phyloP scores from a whole-genome alignment of 257 asterid species.

The Fraxinus cuspidata region DNA sequence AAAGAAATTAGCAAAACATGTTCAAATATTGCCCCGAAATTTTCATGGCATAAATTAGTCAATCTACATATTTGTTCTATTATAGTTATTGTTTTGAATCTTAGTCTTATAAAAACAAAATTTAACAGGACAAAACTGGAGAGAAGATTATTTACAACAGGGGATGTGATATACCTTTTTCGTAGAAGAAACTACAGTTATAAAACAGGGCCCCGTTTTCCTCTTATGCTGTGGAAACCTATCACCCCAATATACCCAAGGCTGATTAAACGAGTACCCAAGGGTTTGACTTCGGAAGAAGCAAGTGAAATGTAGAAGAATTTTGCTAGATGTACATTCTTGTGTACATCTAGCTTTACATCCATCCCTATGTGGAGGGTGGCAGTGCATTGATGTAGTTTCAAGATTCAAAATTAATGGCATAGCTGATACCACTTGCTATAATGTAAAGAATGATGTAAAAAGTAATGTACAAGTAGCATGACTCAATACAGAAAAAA shows the following conservation, averaged over 20 bases:
- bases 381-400: no score
- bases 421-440: no score
- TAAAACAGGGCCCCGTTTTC: slow-evolving; percentile 68
- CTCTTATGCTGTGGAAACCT: slow-evolving; percentile 97
- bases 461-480: no score
- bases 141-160: slow-evolving; percentile 74
- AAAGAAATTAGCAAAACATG: neutral
- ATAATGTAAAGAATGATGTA: no score
- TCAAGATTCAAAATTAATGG: no score
- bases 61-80: neutral
- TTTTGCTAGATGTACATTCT: no score
- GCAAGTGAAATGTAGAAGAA: slow-evolving; percentile 68
- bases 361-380: no score
- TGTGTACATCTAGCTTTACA: no score
- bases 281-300: slow-evolving; percentile 77
- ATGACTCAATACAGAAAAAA: no score
- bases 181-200: slow-evolving; percentile 90
- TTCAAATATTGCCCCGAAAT: neutral
- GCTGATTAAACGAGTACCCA: slow-evolving; percentile 67
- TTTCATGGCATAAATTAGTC: neutral
- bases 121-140: slow-evolving; percentile 79
- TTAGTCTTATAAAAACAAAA: slow-evolving; percentile 24
- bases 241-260: slow-evolving; percentile 83
- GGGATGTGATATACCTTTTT: slow-evolving; percentile 75
- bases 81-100: slow-evolving; percentile 10